A percentile compares a stretch with the other conserved stretches of the same genome.
Conservation (phyloP, 495 filamentous ascomycete species). For the Neurospora hispaniola region DNA sequence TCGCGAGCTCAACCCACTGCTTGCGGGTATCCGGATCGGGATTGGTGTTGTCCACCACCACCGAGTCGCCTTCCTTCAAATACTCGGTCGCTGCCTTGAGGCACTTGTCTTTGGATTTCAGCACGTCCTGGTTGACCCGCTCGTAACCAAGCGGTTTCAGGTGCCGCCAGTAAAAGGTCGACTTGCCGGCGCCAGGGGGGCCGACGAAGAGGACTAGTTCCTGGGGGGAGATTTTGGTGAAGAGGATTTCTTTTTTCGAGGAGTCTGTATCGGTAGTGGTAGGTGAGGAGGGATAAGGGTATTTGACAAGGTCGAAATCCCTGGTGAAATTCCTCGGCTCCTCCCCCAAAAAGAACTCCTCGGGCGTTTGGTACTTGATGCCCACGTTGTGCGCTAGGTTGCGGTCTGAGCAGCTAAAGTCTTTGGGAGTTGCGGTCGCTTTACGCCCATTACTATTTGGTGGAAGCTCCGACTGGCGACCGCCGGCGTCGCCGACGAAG, state of each 20-base stretch:
- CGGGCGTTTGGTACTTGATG: slow-evolving; percentile 73
- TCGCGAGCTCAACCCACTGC: slow-evolving; percentile 65
- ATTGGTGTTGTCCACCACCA: slow-evolving; percentile 89
- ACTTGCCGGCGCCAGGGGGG: slow-evolving; percentile 82
- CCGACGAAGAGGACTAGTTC: slow-evolving; percentile 83
- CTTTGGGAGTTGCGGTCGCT: slow-evolving; percentile 22
- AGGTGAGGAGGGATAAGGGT: slow-evolving; percentile 15
- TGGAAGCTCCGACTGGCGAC: slow-evolving; percentile 25
- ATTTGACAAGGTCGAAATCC: slow-evolving; percentile 50
- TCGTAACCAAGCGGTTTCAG: slow-evolving; percentile 72
- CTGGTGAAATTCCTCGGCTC: slow-evolving; percentile 49
- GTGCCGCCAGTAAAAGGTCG: slow-evolving; percentile 74
- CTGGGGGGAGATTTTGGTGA: not conserved
- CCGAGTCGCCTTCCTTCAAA: slow-evolving; percentile 52
- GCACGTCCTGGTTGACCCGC: slow-evolving; percentile 78
- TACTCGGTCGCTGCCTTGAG: slow-evolving; percentile 60
- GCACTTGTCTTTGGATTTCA: slow-evolving; percentile 76
- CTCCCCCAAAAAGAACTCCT: slow-evolving; percentile 76
- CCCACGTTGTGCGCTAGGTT: slow-evolving; percentile 77
- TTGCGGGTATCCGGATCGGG: slow-evolving; percentile 62
- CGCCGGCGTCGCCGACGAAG: slow-evolving; percentile 85
- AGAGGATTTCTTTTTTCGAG: not conserved
- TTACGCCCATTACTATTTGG: slow-evolving; percentile 2
- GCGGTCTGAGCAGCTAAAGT: slow-evolving; percentile 69
- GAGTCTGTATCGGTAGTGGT: not conserved